Evolutionary conservation across 352 stramenopile genomes (phyloP).

Genomic region (Phytopythium litorale): DNA sequence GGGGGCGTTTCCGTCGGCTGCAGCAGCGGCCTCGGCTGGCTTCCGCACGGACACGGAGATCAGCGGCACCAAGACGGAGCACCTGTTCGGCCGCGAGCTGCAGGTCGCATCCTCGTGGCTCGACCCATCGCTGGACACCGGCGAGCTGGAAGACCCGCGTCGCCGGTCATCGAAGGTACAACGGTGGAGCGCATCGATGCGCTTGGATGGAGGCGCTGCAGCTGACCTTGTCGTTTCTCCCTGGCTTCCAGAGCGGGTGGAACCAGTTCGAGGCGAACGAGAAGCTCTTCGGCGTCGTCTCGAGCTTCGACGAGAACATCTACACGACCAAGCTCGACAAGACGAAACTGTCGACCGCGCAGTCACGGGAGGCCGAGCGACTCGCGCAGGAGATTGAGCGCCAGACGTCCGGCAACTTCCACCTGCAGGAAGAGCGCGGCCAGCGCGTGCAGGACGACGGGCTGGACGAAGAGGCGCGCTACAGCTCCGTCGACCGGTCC

Average conservation of each 20-base stretch:
- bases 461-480: slow-evolving; percentile 95
- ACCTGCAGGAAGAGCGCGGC: slow-evolving; percentile 94
- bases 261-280: slow-evolving; percentile 98
- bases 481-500: slow-evolving; percentile 91
- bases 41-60: slow-evolving; percentile 92
- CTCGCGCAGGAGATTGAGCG: slow-evolving; percentile 95
- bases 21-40: slow-evolving; percentile 16
- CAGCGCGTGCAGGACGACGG: slow-evolving; percentile 65
- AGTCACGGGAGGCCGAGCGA: slow-evolving; percentile 88
- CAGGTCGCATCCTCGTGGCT: slow-evolving; percentile 75
- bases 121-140: slow-evolving; percentile 73
- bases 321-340: slow-evolving; percentile 98
- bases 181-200: not conserved
- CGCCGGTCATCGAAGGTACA: slow-evolving; percentile 40
- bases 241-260: slow-evolving; percentile 61
- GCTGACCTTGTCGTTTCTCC: not conserved
- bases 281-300: slow-evolving; percentile 95
- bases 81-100: slow-evolving; percentile 66
- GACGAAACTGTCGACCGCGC: slow-evolving; percentile 83
- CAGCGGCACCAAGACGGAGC: slow-evolving; percentile 59
- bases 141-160: slow-evolving; percentile 56
- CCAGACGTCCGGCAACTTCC: slow-evolving; percentile 90
- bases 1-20: slow-evolving; percentile 21
- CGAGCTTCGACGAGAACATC: slow-evolving; percentile 96
- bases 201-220: not conserved